Base-by-base conservation (phyloP, 257 asterid genomes). In the Plantago ovata region DNA sequence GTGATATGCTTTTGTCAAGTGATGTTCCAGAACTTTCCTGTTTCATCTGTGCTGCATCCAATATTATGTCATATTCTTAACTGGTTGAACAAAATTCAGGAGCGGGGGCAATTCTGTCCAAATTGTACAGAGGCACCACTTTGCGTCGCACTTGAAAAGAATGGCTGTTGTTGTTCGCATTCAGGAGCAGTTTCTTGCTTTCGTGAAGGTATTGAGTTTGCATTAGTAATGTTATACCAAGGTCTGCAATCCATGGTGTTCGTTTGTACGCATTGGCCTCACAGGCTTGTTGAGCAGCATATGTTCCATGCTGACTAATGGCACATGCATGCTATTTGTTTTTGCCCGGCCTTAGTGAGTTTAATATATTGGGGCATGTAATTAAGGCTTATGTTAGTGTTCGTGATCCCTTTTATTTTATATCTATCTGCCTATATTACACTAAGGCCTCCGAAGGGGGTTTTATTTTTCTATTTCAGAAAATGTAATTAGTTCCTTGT, bases 51-150 rank as follows among this genome's bases (percentile, higher is more conserved):
- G 50, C 61, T 51, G 62, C 60, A 58, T 38, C 61, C 36, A 39
- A 38, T 43, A 38, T 45, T 70, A 50, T 49, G 65, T 58, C 19
- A 42, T 39, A 53, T 56, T 58, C 47, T 62, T 63, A 18, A 59
- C 66, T 54, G 18, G 21, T 69, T 53, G 36, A 63, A 67, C 69
- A 65, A 58, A 71, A 63, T 75, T 75, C 89, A 92, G 98, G 90
- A 95, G 96, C 56, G 75, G 80, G 66, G 85, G 82, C 49, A 78
- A 82, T 68, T 66, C 85, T 66, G 96, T 92, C 83, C 98, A 92
- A 81, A 92, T 92, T 79, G 84, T 92, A 56, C 98, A 88, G 76
- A 84, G 98, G 50, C 95, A 92, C 77, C 98, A 92, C 80, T 92
- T 92, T 68, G 98, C 98, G 18, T 92, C 98, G 47, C 79, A 92